phyloP scores from a whole-genome alignment of 345 rosid genomes.

The Turritis glabra region DNA sequence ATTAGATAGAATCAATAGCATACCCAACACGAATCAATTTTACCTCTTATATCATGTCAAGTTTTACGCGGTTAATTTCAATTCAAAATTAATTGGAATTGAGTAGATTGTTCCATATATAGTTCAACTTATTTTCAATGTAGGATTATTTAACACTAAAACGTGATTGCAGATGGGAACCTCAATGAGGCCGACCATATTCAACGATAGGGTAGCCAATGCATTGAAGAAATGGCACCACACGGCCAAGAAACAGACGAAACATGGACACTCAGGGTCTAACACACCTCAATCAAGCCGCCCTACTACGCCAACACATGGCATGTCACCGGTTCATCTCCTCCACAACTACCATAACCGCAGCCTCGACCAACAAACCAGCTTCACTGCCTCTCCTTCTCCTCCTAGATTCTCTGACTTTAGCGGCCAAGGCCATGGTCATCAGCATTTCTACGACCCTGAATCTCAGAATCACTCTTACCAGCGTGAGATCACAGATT shows the following conservation, averaged over 20 bases:
- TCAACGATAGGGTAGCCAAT: constrained; percentile 70
- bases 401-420: constrained; percentile 39
- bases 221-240: constrained; percentile 87
- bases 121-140: neutral
- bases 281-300: constrained; percentile 64
- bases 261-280: constrained; percentile 56
- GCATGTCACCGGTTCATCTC: constrained; percentile 86
- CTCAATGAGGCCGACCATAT: constrained; percentile 81
- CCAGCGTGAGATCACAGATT: constrained; percentile 33
- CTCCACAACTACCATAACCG: constrained; percentile 53
- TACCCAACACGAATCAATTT: too few species aligned
- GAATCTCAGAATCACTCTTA: constrained; percentile 32
- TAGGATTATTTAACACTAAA: constrained; percentile 10
- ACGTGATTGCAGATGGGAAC: constrained; percentile 73
- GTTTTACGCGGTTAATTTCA: too few species aligned
- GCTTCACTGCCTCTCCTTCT: constrained; percentile 52
- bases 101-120: neutral
- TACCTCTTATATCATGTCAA: too few species aligned
- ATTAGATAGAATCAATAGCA: too few species aligned
- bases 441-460: constrained; percentile 43
- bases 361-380: constrained; percentile 38
- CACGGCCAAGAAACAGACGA: constrained; percentile 63
- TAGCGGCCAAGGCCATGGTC: constrained; percentile 40
- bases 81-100: too few species aligned
- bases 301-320: constrained; percentile 65